phyloP scores from a whole-genome alignment of 768 basidiomycete species.

The Mycena pura region DNA sequence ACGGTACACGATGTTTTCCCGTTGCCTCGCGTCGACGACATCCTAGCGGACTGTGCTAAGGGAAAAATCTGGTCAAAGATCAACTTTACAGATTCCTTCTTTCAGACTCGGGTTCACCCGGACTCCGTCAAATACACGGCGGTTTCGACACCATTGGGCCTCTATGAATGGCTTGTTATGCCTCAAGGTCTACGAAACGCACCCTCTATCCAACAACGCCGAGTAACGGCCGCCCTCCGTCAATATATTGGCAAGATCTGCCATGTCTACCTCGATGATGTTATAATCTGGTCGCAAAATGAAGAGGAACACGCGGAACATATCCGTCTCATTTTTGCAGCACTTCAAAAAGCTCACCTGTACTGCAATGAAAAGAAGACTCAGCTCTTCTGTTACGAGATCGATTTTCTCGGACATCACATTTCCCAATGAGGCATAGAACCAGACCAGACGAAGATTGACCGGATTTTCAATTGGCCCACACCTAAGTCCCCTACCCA shows the following conservation, averaged over 20 bases:
- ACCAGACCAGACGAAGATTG: slow-evolving; percentile 31
- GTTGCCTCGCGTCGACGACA: too few species aligned
- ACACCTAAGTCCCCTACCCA: slow-evolving; percentile 30
- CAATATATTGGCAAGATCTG: slow-evolving; percentile 38
- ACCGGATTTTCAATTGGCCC: slow-evolving; percentile 39
- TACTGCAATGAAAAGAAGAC: too few species aligned
- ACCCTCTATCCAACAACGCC: slow-evolving; percentile 37
- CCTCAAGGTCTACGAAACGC: slow-evolving; percentile 30
- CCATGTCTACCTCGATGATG: slow-evolving; percentile 45
- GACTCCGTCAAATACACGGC: slow-evolving; percentile 40
- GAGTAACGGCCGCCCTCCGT: slow-evolving; percentile 31
- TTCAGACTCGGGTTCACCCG: slow-evolving; percentile 38
- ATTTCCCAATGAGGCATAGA: too few species aligned
- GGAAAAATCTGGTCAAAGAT: too few species aligned
- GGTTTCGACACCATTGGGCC: slow-evolving; percentile 41
- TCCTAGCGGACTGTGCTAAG: too few species aligned
- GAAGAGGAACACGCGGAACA: too few species aligned
- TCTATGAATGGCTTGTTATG: slow-evolving; percentile 40
- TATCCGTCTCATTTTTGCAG: too few species aligned
- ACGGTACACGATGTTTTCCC: slow-evolving; percentile 35
- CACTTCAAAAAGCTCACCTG: too few species aligned
- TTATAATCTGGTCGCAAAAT: slow-evolving; percentile 48
- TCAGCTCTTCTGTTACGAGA: too few species aligned
- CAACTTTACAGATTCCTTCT: slow-evolving; percentile 47
- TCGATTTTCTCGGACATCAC: too few species aligned